Conservation (phyloP, 2,329 filamentous ascomycete genomes). For the Ampelomyces quisqualis region DNA sequence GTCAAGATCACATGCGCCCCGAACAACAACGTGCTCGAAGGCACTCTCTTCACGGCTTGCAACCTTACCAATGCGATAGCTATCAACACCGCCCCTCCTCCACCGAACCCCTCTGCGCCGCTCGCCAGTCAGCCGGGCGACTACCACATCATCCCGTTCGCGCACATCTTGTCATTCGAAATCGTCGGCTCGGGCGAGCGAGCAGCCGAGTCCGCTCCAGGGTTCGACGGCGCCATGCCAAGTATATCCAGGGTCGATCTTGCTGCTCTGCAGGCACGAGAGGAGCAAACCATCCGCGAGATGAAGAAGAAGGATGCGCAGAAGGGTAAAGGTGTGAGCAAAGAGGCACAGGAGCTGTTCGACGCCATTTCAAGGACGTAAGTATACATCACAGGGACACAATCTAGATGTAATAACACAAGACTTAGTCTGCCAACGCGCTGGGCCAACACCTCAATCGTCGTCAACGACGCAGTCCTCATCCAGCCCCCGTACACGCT, state of each 20-base stretch:
- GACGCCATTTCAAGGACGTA: constrained; percentile 61
- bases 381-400: constrained; percentile 16
- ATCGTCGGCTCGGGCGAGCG: constrained; percentile 48
- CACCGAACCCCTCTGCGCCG: constrained; percentile 46
- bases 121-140: constrained; percentile 50
- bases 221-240: constrained; percentile 49
- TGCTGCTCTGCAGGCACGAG: constrained; percentile 56
- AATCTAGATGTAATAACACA: background rate
- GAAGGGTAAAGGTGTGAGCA: constrained; percentile 61
- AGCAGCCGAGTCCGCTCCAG: constrained; percentile 38
- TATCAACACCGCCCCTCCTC: constrained; percentile 56
- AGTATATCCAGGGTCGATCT: constrained; percentile 56
- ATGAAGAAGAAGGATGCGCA: constrained; percentile 60
- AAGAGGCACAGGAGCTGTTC: constrained; percentile 64
- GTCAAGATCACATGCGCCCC: constrained; percentile 59
- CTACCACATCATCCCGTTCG: constrained; percentile 62
- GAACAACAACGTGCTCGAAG: constrained; percentile 57
- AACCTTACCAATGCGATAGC: constrained; percentile 62
- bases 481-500: constrained; percentile 60
- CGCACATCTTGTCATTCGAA: constrained; percentile 60
- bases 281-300: constrained; percentile 57
- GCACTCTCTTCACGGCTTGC: constrained; percentile 63
- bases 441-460: constrained; percentile 61
- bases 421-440: constrained; percentile 52
- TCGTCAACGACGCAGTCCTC: constrained; percentile 62